Conservation (phyloP, 1,284 basidiomycete genomes). For the Trichosporon ovoides region DNA sequence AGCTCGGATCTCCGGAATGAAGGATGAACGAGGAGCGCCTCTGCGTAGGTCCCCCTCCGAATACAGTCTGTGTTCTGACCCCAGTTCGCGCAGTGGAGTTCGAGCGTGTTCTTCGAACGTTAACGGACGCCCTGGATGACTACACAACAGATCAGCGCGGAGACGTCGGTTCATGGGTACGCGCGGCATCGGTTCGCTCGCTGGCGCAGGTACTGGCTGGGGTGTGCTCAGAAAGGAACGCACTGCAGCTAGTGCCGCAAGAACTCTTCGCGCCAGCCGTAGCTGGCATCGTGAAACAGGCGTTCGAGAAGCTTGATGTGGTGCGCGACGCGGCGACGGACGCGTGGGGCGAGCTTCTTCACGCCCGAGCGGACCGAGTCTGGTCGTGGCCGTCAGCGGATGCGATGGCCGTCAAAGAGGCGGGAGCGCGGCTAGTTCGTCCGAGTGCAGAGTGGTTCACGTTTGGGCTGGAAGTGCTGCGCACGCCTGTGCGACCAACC, state of each 20-base stretch:
- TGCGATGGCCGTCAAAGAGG: slow-evolving; percentile 24
- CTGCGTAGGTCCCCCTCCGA: slow-evolving; percentile 24
- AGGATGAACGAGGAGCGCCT: not conserved
- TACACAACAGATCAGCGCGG: slow-evolving; percentile 92
- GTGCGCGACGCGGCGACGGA: slow-evolving; percentile 74
- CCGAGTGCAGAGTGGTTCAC: slow-evolving; percentile 13
- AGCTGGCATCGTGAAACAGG: slow-evolving; percentile 74
- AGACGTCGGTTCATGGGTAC: slow-evolving; percentile 95
- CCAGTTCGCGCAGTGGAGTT: slow-evolving; percentile 19
- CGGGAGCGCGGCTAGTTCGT: slow-evolving; percentile 28
- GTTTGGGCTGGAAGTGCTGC: slow-evolving; percentile 9
- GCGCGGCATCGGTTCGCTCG: slow-evolving; percentile 62
- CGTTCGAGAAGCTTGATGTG: slow-evolving; percentile 83
- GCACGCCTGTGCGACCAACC: slow-evolving; percentile 29
- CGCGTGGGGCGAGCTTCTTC: slow-evolving; percentile 48
- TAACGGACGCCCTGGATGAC: slow-evolving; percentile 67
- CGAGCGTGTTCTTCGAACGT: slow-evolving; percentile 26
- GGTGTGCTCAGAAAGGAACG: slow-evolving; percentile 25
- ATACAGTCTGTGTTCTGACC: not conserved
- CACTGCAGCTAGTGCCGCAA: slow-evolving; percentile 52
- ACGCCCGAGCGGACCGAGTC: not conserved
- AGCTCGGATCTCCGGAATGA: slow-evolving; percentile 26
- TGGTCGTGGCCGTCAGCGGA: slow-evolving; percentile 15
- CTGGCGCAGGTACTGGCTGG: slow-evolving; percentile 23
- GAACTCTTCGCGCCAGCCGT: slow-evolving; percentile 58